Base-by-base conservation (phyloP, 73 alveolate species). In the Uronychia binucleata region DNA sequence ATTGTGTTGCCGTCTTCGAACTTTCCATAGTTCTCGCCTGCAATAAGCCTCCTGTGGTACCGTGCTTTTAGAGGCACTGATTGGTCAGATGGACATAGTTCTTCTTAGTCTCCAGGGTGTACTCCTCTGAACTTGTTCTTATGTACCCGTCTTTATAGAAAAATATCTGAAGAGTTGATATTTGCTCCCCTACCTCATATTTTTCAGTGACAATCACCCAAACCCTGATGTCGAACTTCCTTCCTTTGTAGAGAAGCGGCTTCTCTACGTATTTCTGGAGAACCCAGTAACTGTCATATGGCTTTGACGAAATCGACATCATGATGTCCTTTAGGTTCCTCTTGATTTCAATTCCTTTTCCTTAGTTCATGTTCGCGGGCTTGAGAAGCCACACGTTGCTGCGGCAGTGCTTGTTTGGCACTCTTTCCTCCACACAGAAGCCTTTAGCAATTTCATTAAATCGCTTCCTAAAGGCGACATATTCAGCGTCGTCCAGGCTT, bases 181-280 rank as follows among this genome's bases (percentile, higher is more conserved):
- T n/a, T n/a, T n/a, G n/a, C n/a, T n/a, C n/a, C 87, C 34, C 92
- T 88, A 82, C 89, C 87, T 30, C 87, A 67, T 82, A 88, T n/a
- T n/a, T 1, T 57, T 89, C 91, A 0, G 97, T 95, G 11, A 95
- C 81, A 31, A 97, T 84, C 32, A 90, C 98, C 98, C 99, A 97
- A 0, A 97, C 93, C 82, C 99, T 89, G 26, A 97, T 87, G 88
- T 97, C 99, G 83, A 97, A 97, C 82, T 97, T 97, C 80, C 99
- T 88, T 30, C 95, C 96, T 58, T 96, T 86, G 90, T 89, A 95
- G 31, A 97, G 92, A 30, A 97, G 83, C 26, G 99, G 99, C 35
- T 79, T 87, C 82, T 97, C 99, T 0, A 97, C 75, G 88, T 96
- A 96, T 89, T 94, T 94, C 88, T 96, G 94, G 0, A 96, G 83